These are phyloP conservation scores for Pyricularia grisea DNA, from an alignment of 2,329 filamentous ascomycete genomes.

Conservation along the genomic window DNA sequence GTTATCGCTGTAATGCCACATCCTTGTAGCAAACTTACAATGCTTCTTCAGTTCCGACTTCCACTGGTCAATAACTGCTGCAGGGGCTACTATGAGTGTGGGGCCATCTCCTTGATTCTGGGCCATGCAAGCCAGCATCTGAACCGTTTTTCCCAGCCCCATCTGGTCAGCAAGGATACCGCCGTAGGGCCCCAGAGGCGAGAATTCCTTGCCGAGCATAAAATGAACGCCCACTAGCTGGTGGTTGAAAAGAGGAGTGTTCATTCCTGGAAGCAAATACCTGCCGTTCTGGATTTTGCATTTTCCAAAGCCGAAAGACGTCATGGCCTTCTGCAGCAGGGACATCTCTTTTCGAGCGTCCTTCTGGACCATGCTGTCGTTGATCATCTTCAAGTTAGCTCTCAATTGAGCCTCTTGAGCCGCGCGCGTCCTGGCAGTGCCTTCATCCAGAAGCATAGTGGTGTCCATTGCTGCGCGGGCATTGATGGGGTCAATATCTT, in stretches of 20 bases:
- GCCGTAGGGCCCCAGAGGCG: constrained; percentile 27
- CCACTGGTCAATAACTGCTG: constrained; percentile 20
- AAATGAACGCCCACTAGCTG: constrained; percentile 43
- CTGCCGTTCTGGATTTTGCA: not conserved
- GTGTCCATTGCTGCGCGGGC: constrained; percentile 4
- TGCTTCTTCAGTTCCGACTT: constrained; percentile 16
- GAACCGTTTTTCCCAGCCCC: constrained; percentile 57
- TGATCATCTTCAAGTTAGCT: not conserved
- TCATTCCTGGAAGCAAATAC: constrained; percentile 34
- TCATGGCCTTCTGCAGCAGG: not conserved
- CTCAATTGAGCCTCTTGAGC: not conserved
- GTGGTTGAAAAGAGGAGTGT: constrained; percentile 31
- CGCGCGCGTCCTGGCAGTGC: not conserved
- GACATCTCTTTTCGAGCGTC: not conserved
- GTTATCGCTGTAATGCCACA: constrained; percentile 3
- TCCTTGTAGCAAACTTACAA: not conserved
- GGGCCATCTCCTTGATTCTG: constrained; percentile 25
- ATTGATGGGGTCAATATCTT: constrained; percentile 4
- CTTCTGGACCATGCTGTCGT: not conserved
- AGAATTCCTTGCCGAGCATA: constrained; percentile 43
- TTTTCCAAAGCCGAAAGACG: not conserved
- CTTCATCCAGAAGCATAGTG: not conserved
- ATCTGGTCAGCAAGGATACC: constrained; percentile 53
- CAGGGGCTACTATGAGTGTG: constrained; percentile 24
- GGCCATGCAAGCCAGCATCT: constrained; percentile 26